Evolutionary conservation across 495 filamentous ascomycete species (phyloP).

Genomic region (Neurospora sp.): DNA sequence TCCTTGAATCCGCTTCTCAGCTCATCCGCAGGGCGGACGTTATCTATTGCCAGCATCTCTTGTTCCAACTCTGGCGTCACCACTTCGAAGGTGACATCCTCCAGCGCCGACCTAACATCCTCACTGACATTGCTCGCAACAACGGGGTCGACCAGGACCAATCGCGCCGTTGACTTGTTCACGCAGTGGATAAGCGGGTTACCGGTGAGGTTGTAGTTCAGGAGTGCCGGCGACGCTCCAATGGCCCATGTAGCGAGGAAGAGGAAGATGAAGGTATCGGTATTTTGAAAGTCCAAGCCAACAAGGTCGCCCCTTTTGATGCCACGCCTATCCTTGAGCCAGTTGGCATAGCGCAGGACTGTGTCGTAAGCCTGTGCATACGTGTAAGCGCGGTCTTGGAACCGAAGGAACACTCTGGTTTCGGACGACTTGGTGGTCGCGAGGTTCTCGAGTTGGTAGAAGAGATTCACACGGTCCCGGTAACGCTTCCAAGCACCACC

Average conservation of each 20-base stretch:
- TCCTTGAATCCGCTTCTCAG: conserved; percentile 40
- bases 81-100: conserved; percentile 47
- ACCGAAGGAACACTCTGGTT: conserved; percentile 57
- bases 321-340: conserved; percentile 61
- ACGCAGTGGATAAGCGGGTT: conserved; percentile 74
- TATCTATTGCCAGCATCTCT: conserved; percentile 46
- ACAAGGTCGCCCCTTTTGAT: conserved; percentile 73
- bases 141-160: conserved; percentile 69
- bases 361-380: conserved; percentile 72
- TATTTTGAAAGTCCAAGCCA: conserved; percentile 83
- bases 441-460: conserved; percentile 66
- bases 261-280: conserved; percentile 71
- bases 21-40: conserved; percentile 52
- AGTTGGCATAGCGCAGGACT: conserved; percentile 68
- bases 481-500: conserved; percentile 33
- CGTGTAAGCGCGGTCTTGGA: conserved; percentile 65
- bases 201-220: conserved; percentile 84
- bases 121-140: conserved; percentile 42
- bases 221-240: conserved; percentile 80
- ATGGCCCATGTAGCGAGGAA: conserved; percentile 80
- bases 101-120: conserved; percentile 30
- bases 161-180: conserved; percentile 52
- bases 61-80: conserved; percentile 54
- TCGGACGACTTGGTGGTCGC: conserved; percentile 49
- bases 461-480: conserved; percentile 57